A percentile compares a stretch with the other conserved stretches of the same genome.
Evolutionary conservation across 306 rosid genomes (phyloP).

Genomic region (Echinosophora koreensis): DNA sequence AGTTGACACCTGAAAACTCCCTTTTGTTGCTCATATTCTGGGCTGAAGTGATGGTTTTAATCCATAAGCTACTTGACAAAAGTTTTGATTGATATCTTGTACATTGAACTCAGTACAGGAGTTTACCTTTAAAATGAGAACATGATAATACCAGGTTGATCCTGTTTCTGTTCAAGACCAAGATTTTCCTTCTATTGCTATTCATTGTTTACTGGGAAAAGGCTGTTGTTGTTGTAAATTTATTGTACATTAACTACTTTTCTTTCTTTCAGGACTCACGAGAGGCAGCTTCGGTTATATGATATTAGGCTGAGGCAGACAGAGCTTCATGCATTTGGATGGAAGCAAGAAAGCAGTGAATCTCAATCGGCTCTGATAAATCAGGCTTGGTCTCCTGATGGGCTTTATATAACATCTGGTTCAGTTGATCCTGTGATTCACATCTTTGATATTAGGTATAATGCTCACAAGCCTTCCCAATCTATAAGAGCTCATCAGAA

Average conservation of each 20-base stretch:
- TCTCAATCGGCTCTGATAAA: slow-evolving; percentile 96
- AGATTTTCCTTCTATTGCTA: slow-evolving; percentile 10
- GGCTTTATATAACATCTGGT: slow-evolving; percentile 84
- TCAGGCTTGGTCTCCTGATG: slow-evolving; percentile 99
- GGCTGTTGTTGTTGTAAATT: slow-evolving; percentile 17
- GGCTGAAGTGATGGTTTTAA: slow-evolving; percentile 21
- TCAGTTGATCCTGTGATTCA: slow-evolving; percentile 93
- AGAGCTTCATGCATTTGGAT: slow-evolving; percentile 92
- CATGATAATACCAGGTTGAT: slow-evolving; percentile 5
- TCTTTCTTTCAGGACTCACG: slow-evolving; percentile 69
- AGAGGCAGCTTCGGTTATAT: slow-evolving; percentile 87
- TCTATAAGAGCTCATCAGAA: slow-evolving; percentile 89
- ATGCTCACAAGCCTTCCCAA: slow-evolving; percentile 77
- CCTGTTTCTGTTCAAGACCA: slow-evolving; percentile 20
- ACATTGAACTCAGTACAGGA: slow-evolving; percentile 19
- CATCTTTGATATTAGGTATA: slow-evolving; percentile 87
- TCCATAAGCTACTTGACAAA: slow-evolving; percentile 6
- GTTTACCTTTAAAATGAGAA: slow-evolving; percentile 35
- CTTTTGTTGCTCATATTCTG: slow-evolving; percentile 1
- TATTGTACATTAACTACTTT: slow-evolving; percentile 10
- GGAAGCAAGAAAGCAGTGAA: slow-evolving; percentile 98
- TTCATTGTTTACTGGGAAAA: background rate
- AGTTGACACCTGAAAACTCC: slow-evolving; percentile 24
- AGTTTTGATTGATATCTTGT: slow-evolving; percentile 25
- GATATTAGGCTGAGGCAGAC: slow-evolving; percentile 84